Percentiles rank a stretch among this genome's conserved stretches.
phyloP scores from a whole-genome alignment of 768 basidiomycete species.

The Kwoniella europaea region DNA sequence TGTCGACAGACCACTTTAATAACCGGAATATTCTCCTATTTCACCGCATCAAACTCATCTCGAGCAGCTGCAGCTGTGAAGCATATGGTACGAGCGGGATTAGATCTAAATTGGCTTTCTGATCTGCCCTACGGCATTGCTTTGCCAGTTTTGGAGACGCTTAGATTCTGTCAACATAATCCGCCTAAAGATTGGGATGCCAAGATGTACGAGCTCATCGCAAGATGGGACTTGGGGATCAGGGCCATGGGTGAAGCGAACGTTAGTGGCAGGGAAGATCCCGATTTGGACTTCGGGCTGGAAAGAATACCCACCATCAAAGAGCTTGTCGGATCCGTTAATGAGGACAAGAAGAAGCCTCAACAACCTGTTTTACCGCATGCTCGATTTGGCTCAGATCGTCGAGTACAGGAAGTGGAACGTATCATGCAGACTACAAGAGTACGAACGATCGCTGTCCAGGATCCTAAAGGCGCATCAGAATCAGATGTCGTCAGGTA shows the following conservation, averaged over 20 bases:
- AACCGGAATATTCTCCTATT: constrained; percentile 29
- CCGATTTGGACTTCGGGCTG: background rate
- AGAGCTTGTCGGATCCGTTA: constrained; percentile 59
- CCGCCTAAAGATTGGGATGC: constrained; percentile 76
- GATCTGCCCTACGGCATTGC: constrained; percentile 50
- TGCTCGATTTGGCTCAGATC: constrained; percentile 87
- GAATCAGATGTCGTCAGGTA: constrained; percentile 87
- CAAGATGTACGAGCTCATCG: constrained; percentile 71
- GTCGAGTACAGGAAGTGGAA: constrained; percentile 86
- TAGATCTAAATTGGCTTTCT: constrained; percentile 40
- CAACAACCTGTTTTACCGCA: constrained; percentile 64
- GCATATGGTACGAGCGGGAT: constrained; percentile 36
- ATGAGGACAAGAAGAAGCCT: background rate
- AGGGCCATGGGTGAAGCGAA: constrained; percentile 17
- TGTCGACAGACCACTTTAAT: constrained; percentile 27
- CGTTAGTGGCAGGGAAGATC: constrained; percentile 4
- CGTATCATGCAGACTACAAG: constrained; percentile 84
- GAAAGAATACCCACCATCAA: constrained; percentile 28
- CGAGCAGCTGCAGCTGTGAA: constrained; percentile 29
- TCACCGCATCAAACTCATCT: constrained; percentile 2
- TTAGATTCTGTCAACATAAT: constrained; percentile 78
- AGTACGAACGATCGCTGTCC: constrained; percentile 68
- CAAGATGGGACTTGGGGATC: constrained; percentile 75
- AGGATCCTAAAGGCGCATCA: constrained; percentile 75
- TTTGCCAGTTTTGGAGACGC: constrained; percentile 79